These are phyloP conservation scores for Globisporangium canariense DNA, from an alignment of 352 stramenopile species.

Conservation along the genomic window DNA sequence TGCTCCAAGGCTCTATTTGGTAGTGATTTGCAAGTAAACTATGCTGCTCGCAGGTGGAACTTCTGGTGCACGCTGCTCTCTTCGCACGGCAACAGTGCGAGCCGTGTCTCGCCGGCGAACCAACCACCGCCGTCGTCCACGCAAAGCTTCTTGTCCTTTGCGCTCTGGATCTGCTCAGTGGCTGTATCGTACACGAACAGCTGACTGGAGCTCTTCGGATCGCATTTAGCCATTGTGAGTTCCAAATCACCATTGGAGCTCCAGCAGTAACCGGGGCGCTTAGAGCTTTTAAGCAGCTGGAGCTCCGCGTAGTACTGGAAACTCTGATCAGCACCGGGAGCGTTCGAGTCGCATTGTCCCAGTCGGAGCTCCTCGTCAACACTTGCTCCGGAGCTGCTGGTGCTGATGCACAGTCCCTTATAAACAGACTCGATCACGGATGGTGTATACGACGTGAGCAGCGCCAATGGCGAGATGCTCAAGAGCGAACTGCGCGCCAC, in stretches of 20 bases:
- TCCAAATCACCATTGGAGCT: conserved; percentile 4
- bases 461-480: background rate
- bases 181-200: conserved; percentile 7
- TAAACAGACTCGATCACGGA: conserved; percentile 16
- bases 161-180: background rate
- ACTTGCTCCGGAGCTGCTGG: background rate
- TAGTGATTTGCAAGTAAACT: background rate
- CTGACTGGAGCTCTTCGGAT: conserved; percentile 1
- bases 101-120: conserved; percentile 8
- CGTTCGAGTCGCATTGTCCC: background rate
- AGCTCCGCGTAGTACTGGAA: conserved; percentile 12
- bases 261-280: conserved; percentile 8
- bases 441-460: background rate
- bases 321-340: background rate
- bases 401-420: conserved; percentile 7
- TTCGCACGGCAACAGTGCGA: conserved; percentile 7
- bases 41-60: conserved; percentile 8
- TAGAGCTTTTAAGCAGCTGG: conserved; percentile 2
- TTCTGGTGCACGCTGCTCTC: conserved; percentile 9
- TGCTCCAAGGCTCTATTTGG: no score
- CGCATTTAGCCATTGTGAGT: conserved; percentile 5
- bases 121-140: conserved; percentile 14
- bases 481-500: background rate
- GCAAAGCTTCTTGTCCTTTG: background rate
- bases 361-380: background rate